These are phyloP conservation scores for Sugiyamaella floridensis DNA, from an alignment of 805 yeast species.

Conservation along the genomic window DNA sequence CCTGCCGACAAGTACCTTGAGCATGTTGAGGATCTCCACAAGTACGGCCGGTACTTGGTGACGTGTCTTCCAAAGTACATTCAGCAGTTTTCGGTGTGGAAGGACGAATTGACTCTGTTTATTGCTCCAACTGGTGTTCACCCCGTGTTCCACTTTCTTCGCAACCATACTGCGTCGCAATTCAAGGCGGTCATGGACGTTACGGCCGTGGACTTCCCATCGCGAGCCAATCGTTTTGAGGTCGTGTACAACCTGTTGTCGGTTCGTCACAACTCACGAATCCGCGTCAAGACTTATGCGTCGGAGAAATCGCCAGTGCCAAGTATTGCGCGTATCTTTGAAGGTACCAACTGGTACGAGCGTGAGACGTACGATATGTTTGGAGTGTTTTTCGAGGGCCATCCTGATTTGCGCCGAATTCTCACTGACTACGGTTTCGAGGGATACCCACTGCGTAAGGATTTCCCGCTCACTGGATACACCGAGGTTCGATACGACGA, in stretches of 20 bases:
- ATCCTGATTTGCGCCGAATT: conserved; percentile 83
- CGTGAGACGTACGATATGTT: conserved; percentile 83
- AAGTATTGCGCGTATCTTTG: conserved; percentile 59
- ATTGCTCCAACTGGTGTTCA: conserved; percentile 69
- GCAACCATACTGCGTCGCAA: conserved; percentile 74
- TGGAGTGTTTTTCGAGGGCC: conserved; percentile 82
- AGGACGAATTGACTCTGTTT: conserved; percentile 73
- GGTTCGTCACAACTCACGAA: conserved; percentile 77
- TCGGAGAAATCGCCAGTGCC: conserved; percentile 79
- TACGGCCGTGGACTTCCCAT: conserved; percentile 82
- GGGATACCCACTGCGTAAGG: conserved; percentile 87
- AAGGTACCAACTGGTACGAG: conserved; percentile 87
- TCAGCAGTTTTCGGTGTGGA: conserved; percentile 85
- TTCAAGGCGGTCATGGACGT: conserved; percentile 72
- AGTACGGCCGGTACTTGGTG: conserved; percentile 73
- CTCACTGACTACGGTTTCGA: conserved; percentile 90
- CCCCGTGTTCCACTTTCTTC: conserved; percentile 64
- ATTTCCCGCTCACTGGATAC: conserved; percentile 88
- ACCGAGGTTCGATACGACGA: conserved; percentile 87
- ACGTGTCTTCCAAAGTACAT: conserved; percentile 73
- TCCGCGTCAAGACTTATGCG: conserved; percentile 84
- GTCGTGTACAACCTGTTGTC: conserved; percentile 78
- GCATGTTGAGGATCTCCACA: conserved; percentile 64
- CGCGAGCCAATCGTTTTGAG: conserved; percentile 77
- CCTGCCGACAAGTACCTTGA: conserved; percentile 71